A percentile compares a stretch with the other conserved stretches of the same genome.
phyloP scores from a whole-genome alignment of 805 yeast genomes.

The Nakazawaea sp. region DNA sequence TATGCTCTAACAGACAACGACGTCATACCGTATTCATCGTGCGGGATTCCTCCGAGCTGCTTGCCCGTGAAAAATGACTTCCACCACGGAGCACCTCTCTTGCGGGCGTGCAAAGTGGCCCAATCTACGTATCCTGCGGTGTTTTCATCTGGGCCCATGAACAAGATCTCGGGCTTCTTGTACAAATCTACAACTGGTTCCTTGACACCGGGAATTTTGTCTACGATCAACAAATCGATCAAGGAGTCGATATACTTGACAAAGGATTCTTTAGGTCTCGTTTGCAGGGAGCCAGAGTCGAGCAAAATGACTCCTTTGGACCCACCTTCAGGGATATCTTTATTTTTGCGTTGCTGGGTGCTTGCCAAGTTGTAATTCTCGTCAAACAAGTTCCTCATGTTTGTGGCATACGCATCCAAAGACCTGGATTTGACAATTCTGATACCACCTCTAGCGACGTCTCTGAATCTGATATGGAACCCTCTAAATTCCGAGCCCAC shows the following conservation, averaged over 20 bases:
- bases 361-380: constrained; percentile 94
- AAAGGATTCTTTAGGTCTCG: constrained; percentile 76
- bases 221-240: constrained; percentile 74
- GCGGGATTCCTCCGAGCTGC: constrained; percentile 93
- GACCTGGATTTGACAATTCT: constrained; percentile 88
- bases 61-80: constrained; percentile 97
- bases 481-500: constrained; percentile 97
- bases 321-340: constrained; percentile 99
- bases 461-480: constrained; percentile 94
- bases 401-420: constrained; percentile 75
- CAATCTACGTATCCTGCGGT: constrained; percentile 94
- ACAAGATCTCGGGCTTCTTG: constrained; percentile 80
- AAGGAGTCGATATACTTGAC: constrained; percentile 90
- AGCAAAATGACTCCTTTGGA: constrained; percentile 93
- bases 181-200: constrained; percentile 81
- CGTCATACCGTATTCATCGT: constrained; percentile 97
- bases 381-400: constrained; percentile 85
- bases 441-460: constrained; percentile 97
- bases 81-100: constrained; percentile 97
- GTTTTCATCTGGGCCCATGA: constrained; percentile 99
- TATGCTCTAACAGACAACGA: constrained; percentile 89
- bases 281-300: constrained; percentile 66
- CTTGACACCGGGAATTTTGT: constrained; percentile 66
- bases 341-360: constrained; percentile 94
- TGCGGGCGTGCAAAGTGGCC: constrained; percentile 93